Evolutionary conservation across 768 basidiomycete genomes (phyloP).

Genomic region (Tephrocybe rancida): DNA sequence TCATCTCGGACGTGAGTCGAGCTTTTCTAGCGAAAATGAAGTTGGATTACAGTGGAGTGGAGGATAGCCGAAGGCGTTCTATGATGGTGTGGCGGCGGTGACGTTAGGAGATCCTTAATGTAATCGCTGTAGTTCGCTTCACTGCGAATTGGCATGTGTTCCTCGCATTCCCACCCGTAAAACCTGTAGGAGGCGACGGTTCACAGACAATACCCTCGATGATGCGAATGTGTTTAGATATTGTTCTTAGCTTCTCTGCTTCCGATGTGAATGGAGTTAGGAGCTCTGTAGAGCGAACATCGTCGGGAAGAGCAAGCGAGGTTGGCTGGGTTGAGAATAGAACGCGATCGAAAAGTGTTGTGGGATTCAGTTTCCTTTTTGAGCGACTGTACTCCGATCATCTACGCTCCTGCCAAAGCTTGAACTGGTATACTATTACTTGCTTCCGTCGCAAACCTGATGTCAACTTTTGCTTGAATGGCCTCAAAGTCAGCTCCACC

Average conservation of each 20-base stretch:
- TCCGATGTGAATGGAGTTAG: too few species aligned
- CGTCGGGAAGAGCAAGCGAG: background rate
- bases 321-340: background rate
- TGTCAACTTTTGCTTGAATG: conserved; percentile 12
- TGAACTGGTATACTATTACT: background rate
- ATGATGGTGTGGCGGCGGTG: background rate
- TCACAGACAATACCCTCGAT: too few species aligned
- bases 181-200: background rate
- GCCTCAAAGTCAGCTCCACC: conserved; percentile 12
- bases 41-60: background rate
- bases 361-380: conserved; percentile 5
- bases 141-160: background rate
- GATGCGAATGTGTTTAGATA: too few species aligned
- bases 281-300: background rate
- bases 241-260: too few species aligned
- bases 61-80: background rate
- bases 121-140: background rate
- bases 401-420: background rate
- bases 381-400: background rate
- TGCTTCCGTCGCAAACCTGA: background rate
- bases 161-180: background rate
- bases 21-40: background rate
- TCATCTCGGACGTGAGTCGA: background rate
- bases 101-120: background rate
- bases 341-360: too few species aligned